These are phyloP conservation scores for Anthracocystis walkeri DNA, from an alignment of 1,284 basidiomycete species.

Conservation along the genomic window DNA sequence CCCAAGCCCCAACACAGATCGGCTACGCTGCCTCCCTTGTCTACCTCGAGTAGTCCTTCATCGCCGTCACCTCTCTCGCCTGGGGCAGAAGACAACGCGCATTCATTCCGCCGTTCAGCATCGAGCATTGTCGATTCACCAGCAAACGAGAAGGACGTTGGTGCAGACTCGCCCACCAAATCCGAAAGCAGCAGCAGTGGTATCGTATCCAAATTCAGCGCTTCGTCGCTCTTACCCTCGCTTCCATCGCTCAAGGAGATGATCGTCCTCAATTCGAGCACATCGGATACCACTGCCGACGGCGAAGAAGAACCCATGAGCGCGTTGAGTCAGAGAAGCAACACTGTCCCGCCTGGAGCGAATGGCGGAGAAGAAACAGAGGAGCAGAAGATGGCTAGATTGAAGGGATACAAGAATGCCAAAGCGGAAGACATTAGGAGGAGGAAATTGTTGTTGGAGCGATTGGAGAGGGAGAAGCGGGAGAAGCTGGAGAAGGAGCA, in stretches of 20 bases:
- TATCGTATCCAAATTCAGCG: neutral
- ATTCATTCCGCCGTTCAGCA: neutral
- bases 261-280: constrained; percentile 17
- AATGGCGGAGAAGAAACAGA: constrained; percentile 8
- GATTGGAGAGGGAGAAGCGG: constrained; percentile 17
- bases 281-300: constrained; percentile 37
- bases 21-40: constrained; percentile 13
- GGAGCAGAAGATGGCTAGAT: constrained; percentile 29
- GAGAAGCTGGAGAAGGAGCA: constrained; percentile 14
- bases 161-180: neutral
- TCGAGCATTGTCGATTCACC: constrained; percentile 22
- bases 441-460: constrained; percentile 29
- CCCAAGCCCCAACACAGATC: constrained; percentile 5
- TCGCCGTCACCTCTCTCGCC: constrained; percentile 6
- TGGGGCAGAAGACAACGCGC: neutral
- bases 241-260: constrained; percentile 36
- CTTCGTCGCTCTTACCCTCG: constrained; percentile 15
- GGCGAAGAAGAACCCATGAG: constrained; percentile 21
- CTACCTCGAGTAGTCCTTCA: neutral
- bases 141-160: neutral
- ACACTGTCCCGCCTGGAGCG: constrained; percentile 6
- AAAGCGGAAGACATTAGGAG: constrained; percentile 54
- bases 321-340: neutral
- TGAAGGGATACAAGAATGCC: constrained; percentile 53
- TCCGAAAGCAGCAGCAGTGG: neutral